Conservation (phyloP, 495 filamentous ascomycete species). For the Podospora bellae-mahoneyi region DNA sequence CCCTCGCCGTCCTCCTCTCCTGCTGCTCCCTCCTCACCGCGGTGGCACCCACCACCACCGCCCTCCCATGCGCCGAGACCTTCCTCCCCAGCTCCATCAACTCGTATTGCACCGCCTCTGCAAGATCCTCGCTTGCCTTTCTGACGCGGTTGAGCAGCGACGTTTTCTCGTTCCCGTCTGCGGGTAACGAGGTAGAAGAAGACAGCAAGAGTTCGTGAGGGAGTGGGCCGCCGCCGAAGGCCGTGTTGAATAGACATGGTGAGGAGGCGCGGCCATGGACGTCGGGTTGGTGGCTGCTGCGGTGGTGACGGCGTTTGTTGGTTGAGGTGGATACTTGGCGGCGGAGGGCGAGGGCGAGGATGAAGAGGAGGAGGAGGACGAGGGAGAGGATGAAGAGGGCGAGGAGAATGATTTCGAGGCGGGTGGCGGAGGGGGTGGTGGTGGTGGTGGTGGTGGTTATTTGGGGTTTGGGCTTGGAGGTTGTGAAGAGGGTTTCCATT, state of each 20-base stretch:
- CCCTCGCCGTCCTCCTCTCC: background rate
- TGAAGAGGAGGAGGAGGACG: slow-evolving; percentile 11
- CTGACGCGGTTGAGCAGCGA: slow-evolving; percentile 12
- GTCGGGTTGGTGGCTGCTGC: background rate
- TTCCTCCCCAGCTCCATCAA: slow-evolving; percentile 16
- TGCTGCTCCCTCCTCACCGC: background rate
- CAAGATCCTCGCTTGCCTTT: slow-evolving; percentile 16
- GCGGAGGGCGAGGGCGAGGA: slow-evolving; percentile 18
- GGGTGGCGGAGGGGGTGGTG: slow-evolving; percentile 12
- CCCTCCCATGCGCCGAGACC: slow-evolving; percentile 10
- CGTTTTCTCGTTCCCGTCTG: background rate
- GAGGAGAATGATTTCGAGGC: slow-evolving; percentile 22
- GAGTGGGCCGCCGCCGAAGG: slow-evolving; percentile 13
- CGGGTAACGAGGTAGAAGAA: background rate
- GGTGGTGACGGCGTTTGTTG: background rate
- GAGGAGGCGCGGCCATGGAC: slow-evolving; percentile 16
- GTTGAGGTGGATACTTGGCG: background rate
- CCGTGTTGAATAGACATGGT: slow-evolving; percentile 23
- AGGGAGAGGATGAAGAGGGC: slow-evolving; percentile 19
- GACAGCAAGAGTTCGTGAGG: slow-evolving; percentile 12
- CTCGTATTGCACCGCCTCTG: slow-evolving; percentile 16
- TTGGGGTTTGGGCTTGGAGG: background rate
- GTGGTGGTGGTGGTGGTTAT: background rate
- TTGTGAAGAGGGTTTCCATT: background rate
- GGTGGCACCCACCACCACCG: background rate